Evolutionary conservation across 208 protist genomes (phyloP), one percentile per base, ranked within the genome.

Genomic region (Novymonas esmeraldas): DNA sequence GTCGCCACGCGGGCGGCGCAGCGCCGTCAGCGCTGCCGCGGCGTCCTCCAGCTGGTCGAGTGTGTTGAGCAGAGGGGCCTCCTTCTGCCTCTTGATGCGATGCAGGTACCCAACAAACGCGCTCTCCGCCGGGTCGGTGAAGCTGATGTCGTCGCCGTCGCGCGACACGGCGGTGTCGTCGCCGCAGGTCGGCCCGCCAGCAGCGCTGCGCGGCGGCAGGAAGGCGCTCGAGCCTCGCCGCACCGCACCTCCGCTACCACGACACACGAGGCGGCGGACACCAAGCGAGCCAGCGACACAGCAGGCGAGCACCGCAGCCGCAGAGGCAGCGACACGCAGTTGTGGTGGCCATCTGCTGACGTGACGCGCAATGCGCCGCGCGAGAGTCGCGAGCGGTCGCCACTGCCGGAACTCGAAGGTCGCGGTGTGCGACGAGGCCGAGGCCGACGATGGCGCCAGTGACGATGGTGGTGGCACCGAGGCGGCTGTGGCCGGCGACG

Each of bases 91-190:
- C 60, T 78, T 45, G 10, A 85, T 51, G 16, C 79, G 71, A 1
- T 67, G 52, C 22, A 82, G 41, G 54, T 79, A 83, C 26, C 70
- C 48, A 33, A 57, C 56, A 57, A 90, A 93, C 6, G 74, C 68
- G 39, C 72, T 74, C 64, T 83, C 81, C 6, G 78, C 66, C 10
- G 67, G 76, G 49, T 88, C 81, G 14, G 62, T 69, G 57, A 89
- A 93, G 10, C 66, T 61, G 45, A 90, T 79, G 48, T 78, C 78
- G 48, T 81, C 75, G 39, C 28, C 70, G 18, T 44, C 66, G 10
- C 68, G 52, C 26, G 20, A n/a, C 9, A 11, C 50, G 49, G 11
- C 55, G 3, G 59, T 26, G 34, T 26, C 76, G 18, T 26, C n/a
- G 26, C 29, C 18, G 39, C 24, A 24, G 29, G 46, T 61, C 10